A percentile compares a stretch with the other conserved stretches of the same genome.
Evolutionary conservation across 768 basidiomycete species (phyloP).

Genomic region (Sarcomyxa edulis): DNA sequence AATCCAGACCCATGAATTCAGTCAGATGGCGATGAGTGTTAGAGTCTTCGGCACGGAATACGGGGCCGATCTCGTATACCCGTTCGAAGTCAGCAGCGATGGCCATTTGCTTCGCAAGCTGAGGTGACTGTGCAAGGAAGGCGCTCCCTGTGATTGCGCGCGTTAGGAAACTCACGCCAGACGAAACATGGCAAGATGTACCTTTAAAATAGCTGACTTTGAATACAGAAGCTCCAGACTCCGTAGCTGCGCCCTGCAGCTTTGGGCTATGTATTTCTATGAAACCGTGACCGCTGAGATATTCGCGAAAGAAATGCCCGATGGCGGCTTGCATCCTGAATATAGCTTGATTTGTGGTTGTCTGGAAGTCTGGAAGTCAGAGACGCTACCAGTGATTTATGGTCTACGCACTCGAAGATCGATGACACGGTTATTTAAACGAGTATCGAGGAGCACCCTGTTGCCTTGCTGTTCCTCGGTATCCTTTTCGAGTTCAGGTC

Average conservation of each 20-base stretch:
- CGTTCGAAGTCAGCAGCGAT: constrained; percentile 98
- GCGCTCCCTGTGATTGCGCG: constrained; percentile 56
- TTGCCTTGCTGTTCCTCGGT: constrained; percentile 59
- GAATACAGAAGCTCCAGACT: constrained; percentile 95
- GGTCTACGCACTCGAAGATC: constrained; percentile 77
- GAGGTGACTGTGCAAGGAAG: constrained; percentile 94
- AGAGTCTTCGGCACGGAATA: constrained; percentile 96
- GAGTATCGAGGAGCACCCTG: constrained; percentile 86
- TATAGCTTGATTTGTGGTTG: constrained; percentile 91
- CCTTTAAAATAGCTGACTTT: constrained; percentile 98
- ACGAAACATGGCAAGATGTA: constrained; percentile 16
- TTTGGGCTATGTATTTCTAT: constrained; percentile 97
- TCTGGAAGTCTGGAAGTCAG: too few relatives aligned
- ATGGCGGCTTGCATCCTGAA: constrained; percentile 91
- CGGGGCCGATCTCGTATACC: constrained; percentile 95
- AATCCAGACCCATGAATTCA: constrained; percentile 97
- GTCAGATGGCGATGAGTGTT: constrained; percentile 98
- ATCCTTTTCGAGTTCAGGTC: constrained; percentile 72
- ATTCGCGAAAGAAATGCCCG: constrained; percentile 81
- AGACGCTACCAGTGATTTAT: too few relatives aligned
- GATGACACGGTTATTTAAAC: constrained; percentile 89
- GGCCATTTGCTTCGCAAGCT: constrained; percentile 98
- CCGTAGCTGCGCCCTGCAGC: constrained; percentile 94
- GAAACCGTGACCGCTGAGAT: constrained; percentile 70
- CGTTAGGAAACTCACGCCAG: constrained; percentile 2